Evolutionary conservation across 1,284 basidiomycete species (phyloP), one percentile per base, ranked within the genome.

Genomic region (Tranzscheliella williamsii): DNA sequence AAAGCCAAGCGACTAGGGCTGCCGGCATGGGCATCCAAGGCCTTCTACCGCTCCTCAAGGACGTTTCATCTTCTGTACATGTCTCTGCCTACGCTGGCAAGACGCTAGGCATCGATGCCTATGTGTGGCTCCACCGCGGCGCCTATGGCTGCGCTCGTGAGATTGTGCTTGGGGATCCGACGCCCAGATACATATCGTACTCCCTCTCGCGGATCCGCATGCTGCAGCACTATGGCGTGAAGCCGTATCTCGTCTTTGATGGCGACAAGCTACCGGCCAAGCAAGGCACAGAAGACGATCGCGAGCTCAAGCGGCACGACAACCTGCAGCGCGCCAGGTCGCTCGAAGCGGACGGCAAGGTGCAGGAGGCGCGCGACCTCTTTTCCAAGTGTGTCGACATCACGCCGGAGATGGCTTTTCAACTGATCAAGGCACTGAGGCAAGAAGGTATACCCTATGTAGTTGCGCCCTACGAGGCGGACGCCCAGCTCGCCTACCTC

Each of bases 401-500:
- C 38, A 96, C 91, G 3, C 94, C 95, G 2, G 87, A 92, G 76
- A 94, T 97, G 90, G 95, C 95, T 5, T 93, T 85, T 75, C 94
- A 98, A 79, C 81, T 97, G 58, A 97, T 98, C 81, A 96, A 98
- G 84, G 91, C 86, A 67, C 48, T 77, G 17, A 50, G 52, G 17
- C 17, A 53, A 9, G 46, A 70, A 7, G 40, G 32, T 13, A 66
- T 77, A 7, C 47, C 62, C 20, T 97, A 95, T 75, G 82, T 98
- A 21, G 95, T 98, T 5, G 95, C 95, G 4, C 95, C 95, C 0
- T 98, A 98, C 79, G 95, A 99, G 81, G 95, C 95, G 0, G 95
- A 99, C 75, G 92, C 95, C 0, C 95, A 99, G 78, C 84, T 99
- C 50, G 89, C 91, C 43, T 97, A 87, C 79, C 83, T 99, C 37